phyloP scores from a whole-genome alignment of 2,329 filamentous ascomycete species.

The Botryotinia calthae region DNA sequence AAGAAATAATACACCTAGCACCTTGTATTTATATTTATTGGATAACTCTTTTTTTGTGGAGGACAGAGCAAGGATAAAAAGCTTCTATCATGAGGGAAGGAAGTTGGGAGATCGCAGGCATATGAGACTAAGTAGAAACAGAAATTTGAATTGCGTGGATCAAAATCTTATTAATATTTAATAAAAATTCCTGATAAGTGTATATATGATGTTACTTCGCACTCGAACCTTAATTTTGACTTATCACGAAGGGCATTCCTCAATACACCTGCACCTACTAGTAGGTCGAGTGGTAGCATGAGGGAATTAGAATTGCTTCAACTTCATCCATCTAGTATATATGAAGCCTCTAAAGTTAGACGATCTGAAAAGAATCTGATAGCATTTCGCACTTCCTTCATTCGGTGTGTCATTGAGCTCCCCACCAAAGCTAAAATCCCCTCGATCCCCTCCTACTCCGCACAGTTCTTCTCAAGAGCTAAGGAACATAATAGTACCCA shows the following conservation, averaged over 20 bases:
- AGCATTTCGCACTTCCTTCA: background rate
- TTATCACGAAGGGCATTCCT: background rate
- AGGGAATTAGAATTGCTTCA: background rate
- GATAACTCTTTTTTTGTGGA: constrained; percentile 4
- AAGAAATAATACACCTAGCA: background rate
- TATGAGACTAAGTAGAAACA: constrained; percentile 1
- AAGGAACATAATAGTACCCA: background rate
- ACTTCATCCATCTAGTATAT: background rate
- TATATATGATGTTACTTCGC: background rate
- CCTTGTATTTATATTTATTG: background rate
- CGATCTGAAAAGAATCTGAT: background rate
- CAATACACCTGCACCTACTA: background rate
- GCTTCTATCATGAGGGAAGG: background rate
- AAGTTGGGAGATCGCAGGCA: background rate
- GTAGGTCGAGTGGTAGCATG: background rate
- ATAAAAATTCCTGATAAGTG: background rate
- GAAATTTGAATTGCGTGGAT: background rate
- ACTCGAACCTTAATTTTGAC: background rate
- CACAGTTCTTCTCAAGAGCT: background rate
- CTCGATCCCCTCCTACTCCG: background rate
- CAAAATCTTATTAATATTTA: background rate
- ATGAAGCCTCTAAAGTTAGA: background rate
- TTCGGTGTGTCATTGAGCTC: background rate
- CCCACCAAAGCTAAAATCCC: background rate
- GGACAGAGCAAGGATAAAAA: constrained; percentile 6